Conservation (phyloP, 2,329 filamentous ascomycete genomes). For the Botrytis aclada region DNA sequence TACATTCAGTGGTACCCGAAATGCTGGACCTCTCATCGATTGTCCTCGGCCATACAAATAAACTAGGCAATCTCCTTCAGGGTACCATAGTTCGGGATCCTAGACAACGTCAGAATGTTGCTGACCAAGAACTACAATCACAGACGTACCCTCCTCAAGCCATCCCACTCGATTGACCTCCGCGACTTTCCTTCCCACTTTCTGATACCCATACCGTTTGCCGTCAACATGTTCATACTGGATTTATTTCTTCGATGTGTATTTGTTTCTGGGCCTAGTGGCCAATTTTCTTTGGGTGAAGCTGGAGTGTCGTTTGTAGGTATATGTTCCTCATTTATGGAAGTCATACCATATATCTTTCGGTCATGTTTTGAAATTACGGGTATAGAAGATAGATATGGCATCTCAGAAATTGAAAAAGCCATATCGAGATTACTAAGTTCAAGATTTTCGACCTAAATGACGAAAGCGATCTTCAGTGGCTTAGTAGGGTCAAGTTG, state of each 20-base stretch:
- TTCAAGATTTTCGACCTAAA: neutral
- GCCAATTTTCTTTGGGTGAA: slow-evolving; percentile 17
- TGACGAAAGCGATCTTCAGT: neutral
- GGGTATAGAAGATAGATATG: neutral
- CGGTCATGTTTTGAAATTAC: neutral
- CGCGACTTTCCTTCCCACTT: slow-evolving; percentile 41
- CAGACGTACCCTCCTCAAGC: slow-evolving; percentile 43
- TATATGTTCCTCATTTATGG: slow-evolving; percentile 7
- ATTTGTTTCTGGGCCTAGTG: slow-evolving; percentile 5
- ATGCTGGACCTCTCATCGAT: slow-evolving; percentile 63
- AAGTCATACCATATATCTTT: slow-evolving; percentile 4
- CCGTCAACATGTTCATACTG: slow-evolving; percentile 17
- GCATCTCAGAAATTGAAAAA: neutral
- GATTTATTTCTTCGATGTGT: neutral
- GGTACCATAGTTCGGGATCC: slow-evolving; percentile 71
- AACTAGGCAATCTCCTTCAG: slow-evolving; percentile 65
- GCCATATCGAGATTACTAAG: neutral
- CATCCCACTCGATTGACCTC: slow-evolving; percentile 43
- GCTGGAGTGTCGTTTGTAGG: neutral
- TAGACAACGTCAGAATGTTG: slow-evolving; percentile 38
- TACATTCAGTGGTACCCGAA: slow-evolving; percentile 59
- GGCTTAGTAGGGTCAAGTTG: neutral
- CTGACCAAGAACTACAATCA: neutral
- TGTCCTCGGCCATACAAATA: slow-evolving; percentile 65
- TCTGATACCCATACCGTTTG: slow-evolving; percentile 32